Base-by-base conservation (phyloP, 1,284 basidiomycete genomes). In the Ganoderma boninense region DNA sequence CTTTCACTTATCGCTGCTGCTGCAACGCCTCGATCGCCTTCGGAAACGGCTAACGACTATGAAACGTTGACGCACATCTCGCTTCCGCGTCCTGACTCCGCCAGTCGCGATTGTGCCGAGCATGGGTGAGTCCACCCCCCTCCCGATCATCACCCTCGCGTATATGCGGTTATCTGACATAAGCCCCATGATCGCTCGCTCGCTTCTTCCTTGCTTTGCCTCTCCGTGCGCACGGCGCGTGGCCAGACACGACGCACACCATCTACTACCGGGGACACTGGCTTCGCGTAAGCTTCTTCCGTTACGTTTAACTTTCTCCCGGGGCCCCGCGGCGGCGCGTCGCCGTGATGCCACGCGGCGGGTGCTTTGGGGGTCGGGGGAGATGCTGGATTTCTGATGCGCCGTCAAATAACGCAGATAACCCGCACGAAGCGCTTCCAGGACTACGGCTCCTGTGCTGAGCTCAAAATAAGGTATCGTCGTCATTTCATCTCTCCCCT, bases 231-330 rank as follows among this genome's bases (percentile, higher is more conserved):
- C 32, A 10, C 23, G 26, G 32, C 8, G 54, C 64, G 8, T 56
- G 29, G 10, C 61, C 79, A 93, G 93, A 95, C 79, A 94, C 93
- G 1, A 94, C 92, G 6, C 93, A 95, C 79, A 95, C 92, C 20
- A 94, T 95, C 69, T 95, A 93, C 84, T 95, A 94, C 84, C 89
- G 89, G 75, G 93, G 94, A 66, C 94, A 95, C 77, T 95, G 93
- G 93, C 85, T 95, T 71, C 87, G 92, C 77, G 93, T 95, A 78
- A 76, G 70, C 68, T 29, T n/a, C 16, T 7, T 49, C 35, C 7
- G n/a, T 7, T 35, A 35, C 38, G 29, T 54, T 42, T 52, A 70
- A 67, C 71, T 64, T 65, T 63, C 62, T 32, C 49, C 35, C 62
- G 62, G 62, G 32, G 63, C 46, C 26, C 40, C 32, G 7, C 62